Evolutionary conservation across 1,284 basidiomycete species (phyloP), one percentile per base, ranked within the genome.

Genomic region (Fomes fomentarius): DNA sequence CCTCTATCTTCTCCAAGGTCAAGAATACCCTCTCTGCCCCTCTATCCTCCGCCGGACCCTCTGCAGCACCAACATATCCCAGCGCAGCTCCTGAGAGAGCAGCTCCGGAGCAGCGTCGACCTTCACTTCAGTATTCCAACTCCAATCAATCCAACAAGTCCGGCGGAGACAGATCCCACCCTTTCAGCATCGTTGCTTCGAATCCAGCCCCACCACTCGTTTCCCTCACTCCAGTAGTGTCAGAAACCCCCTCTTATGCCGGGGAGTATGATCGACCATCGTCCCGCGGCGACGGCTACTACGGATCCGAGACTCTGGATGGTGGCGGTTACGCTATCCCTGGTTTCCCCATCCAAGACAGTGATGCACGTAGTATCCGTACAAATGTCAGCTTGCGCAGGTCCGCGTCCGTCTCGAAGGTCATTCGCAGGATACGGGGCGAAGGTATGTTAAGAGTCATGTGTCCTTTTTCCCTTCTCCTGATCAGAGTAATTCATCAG

Each of bases 401-500:
- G 60, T 86, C 88, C 7, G 87, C 82, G 14, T 94, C 91, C 12
- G 93, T 94, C 1, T 94, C 91, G 28, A 93, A 94, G 72, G 90
- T 94, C 22, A 96, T 96, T 57, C 78, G 93, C 60, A 78, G 92
- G 57, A 84, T 96, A 66, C 80, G 93, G 47, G 94, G 94, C 43
- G 93, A 96, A 82, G 89, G 87, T 83, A 22, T 24, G 56, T 38
- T n/a, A n/a, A n/a, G 17, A 11, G 19, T 31, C 34, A 24, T 7
- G 24, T 4, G n/a, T n/a, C 4, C 5, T 11, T 17, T 17, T 17
- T 22, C 9, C 14, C 45, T 54, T 38, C 21, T 41, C 22, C 39
- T 31, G 26, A 43, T n/a, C 12, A 37, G 35, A 62, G 31, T 34
- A 61, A 57, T 24, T 30, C 24, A 44, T 15, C 58, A 93, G 91